Percentiles rank a stretch among this genome's conserved stretches.
These are phyloP conservation scores for Irpex sp. DNA, from an alignment of 1,284 basidiomycete genomes.

Conservation along the genomic window DNA sequence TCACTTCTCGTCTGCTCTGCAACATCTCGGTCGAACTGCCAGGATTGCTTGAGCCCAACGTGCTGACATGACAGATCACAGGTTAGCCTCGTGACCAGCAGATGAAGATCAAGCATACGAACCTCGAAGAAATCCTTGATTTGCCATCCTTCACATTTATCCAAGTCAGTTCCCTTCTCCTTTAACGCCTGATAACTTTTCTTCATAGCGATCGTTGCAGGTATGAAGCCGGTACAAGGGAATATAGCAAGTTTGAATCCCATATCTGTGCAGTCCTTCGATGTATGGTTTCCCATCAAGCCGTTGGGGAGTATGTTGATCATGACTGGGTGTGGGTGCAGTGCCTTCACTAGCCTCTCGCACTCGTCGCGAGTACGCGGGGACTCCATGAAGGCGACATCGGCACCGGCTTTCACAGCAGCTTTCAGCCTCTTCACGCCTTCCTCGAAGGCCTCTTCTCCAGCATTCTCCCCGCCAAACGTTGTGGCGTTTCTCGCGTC, in stretches of 20 bases:
- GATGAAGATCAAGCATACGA: background rate
- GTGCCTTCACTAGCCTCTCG: constrained; percentile 20
- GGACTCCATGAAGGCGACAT: constrained; percentile 25
- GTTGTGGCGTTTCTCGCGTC: constrained; percentile 23
- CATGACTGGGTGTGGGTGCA: constrained; percentile 23
- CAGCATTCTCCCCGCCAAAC: constrained; percentile 21
- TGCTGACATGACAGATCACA: constrained; percentile 8
- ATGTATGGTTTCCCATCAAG: constrained; percentile 21
- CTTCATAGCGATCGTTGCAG: constrained; percentile 23
- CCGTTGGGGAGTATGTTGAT: constrained; percentile 26
- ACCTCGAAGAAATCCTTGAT: constrained; percentile 26
- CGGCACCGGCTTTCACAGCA: constrained; percentile 21
- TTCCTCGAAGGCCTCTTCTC: constrained; percentile 22
- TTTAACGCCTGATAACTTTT: constrained; percentile 20
- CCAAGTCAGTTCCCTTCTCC: constrained; percentile 20
- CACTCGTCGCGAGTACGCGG: constrained; percentile 21
- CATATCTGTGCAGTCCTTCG: constrained; percentile 21
- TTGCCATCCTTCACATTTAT: constrained; percentile 20
- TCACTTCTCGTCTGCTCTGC: constrained; percentile 16
- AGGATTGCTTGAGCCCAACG: constrained; percentile 19
- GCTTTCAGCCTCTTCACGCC: constrained; percentile 23
- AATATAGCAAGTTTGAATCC: constrained; percentile 25
- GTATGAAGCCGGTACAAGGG: constrained; percentile 24
- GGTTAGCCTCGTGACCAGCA: background rate
- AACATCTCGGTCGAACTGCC: constrained; percentile 19